Conservation (phyloP, 345 rosid species). For the Arabis alpina region DNA sequence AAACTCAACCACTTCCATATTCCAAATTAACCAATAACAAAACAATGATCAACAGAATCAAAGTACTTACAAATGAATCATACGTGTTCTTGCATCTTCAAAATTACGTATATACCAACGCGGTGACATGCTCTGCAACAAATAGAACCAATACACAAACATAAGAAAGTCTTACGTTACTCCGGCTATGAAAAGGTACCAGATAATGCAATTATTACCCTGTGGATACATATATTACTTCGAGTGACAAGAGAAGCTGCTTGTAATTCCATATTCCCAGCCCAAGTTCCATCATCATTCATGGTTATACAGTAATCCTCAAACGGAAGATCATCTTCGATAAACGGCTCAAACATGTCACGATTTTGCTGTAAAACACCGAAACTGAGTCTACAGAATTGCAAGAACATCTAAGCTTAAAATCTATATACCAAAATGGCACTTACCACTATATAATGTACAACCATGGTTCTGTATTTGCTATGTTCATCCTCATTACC, state of each 20-base stretch:
- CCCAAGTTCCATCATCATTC: slow-evolving; percentile 95
- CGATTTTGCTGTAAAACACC: slow-evolving; percentile 59
- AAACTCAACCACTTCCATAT: slow-evolving; percentile 8
- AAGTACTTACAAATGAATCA: slow-evolving; percentile 87
- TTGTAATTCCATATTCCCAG: slow-evolving; percentile 95
- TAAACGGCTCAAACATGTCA: slow-evolving; percentile 84
- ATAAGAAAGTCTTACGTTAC: background rate
- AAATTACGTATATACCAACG: slow-evolving; percentile 94
- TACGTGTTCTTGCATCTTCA: slow-evolving; percentile 57
- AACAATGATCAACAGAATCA: background rate
- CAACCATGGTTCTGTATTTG: slow-evolving; percentile 75
- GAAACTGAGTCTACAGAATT: background rate
- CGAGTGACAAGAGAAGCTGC: slow-evolving; percentile 91
- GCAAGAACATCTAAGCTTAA: background rate
- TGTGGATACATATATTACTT: slow-evolving; percentile 84
- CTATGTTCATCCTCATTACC: slow-evolving; percentile 80
- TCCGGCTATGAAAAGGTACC: background rate
- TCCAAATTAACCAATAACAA: background rate
- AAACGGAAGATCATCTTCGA: slow-evolving; percentile 89
- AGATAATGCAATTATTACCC: slow-evolving; percentile 50
- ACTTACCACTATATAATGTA: slow-evolving; percentile 71
- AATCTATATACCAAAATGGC: background rate
- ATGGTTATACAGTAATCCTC: slow-evolving; percentile 82
- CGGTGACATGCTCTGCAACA: slow-evolving; percentile 70
- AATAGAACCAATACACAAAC: background rate